A percentile compares a stretch with the other conserved stretches of the same genome.
phyloP scores from a whole-genome alignment of 140 eudicot genomes.

The Senecio squalidus region DNA sequence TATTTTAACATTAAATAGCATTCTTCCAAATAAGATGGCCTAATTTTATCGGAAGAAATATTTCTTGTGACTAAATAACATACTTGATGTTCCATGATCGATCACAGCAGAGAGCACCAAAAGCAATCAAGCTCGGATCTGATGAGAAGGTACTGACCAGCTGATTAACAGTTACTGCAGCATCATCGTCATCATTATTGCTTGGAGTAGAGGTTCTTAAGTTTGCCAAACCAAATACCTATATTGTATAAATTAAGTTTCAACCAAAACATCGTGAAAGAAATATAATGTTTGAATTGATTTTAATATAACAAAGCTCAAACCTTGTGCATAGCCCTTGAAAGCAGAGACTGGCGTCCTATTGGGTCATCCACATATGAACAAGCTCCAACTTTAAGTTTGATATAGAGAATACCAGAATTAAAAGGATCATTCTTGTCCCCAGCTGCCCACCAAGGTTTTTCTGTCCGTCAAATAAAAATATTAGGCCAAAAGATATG shows the following conservation, averaged over 20 bases:
- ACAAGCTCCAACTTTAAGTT: conserved; percentile 94
- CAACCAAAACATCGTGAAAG: not conserved
- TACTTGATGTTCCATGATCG: conserved; percentile 77
- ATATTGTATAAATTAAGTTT: not conserved
- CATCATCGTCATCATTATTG: conserved; percentile 29
- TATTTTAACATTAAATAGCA: not conserved
- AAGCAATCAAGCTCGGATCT: conserved; percentile 96
- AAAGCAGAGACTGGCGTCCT: conserved; percentile 86
- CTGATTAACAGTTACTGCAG: conserved; percentile 70
- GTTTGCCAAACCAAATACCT: conserved; percentile 82
- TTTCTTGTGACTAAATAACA: conserved; percentile 11
- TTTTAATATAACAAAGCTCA: conserved; percentile 5
- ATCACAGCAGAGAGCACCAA: conserved; percentile 88
- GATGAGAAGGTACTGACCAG: conserved; percentile 95
- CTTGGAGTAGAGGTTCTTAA: conserved; percentile 37
- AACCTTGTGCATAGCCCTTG: conserved; percentile 99
- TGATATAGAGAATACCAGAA: conserved; percentile 83
- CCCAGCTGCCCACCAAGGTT: conserved; percentile 85
- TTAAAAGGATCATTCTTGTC: conserved; percentile 80
- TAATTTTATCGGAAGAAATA: not conserved
- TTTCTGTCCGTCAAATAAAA: conserved; percentile 48
- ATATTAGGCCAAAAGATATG: not conserved
- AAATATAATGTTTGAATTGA: not conserved
- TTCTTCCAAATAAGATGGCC: not conserved
- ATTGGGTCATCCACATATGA: conserved; percentile 92